A percentile compares a stretch with the other conserved stretches of the same genome.
Conservation (phyloP, 345 rosid genomes). For the Tarenaya hassleriana region DNA sequence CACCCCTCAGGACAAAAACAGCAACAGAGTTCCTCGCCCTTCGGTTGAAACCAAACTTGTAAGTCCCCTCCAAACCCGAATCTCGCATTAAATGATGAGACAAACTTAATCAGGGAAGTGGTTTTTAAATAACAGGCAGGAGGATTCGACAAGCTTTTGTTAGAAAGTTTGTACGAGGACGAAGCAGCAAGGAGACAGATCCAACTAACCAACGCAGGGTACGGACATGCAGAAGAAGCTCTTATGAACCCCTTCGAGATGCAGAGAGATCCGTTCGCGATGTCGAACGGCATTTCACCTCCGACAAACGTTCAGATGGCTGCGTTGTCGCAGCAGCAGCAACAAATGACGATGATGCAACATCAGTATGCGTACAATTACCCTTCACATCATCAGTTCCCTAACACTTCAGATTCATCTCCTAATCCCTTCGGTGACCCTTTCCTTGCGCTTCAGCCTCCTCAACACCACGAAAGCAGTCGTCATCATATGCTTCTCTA, state of each 20-base stretch:
- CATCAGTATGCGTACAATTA: conserved; percentile 34
- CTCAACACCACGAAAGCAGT: conserved; percentile 34
- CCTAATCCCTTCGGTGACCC: conserved; percentile 83
- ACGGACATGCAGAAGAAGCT: conserved; percentile 42
- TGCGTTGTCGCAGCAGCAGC: conserved; percentile 54
- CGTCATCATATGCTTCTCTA: conserved; percentile 48
- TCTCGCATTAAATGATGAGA: no score
- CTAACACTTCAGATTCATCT: conserved; percentile 33
- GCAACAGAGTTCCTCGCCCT: conserved; percentile 27
- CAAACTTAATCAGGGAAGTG: no score
- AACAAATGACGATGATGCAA: no score
- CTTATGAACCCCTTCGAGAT: conserved; percentile 52
- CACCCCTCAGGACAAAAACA: conserved; percentile 56
- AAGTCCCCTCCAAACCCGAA: conserved; percentile 21
- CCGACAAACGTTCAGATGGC: conserved; percentile 87
- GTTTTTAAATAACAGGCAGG: conserved; percentile 51
- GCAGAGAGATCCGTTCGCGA: conserved; percentile 64
- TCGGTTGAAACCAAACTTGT: conserved; percentile 47
- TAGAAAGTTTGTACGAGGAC: conserved; percentile 90
- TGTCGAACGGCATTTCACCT: conserved; percentile 64
- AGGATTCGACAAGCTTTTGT: conserved; percentile 77
- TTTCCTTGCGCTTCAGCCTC: conserved; percentile 34
- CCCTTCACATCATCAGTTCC: conserved; percentile 29
- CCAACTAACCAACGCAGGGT: conserved; percentile 71
- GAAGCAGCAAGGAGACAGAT: conserved; percentile 69